Percentiles rank a stretch among this genome's conserved stretches.
phyloP scores from a whole-genome alignment of 371 early-diverging fungal species.

The Mucor circinelloides region DNA sequence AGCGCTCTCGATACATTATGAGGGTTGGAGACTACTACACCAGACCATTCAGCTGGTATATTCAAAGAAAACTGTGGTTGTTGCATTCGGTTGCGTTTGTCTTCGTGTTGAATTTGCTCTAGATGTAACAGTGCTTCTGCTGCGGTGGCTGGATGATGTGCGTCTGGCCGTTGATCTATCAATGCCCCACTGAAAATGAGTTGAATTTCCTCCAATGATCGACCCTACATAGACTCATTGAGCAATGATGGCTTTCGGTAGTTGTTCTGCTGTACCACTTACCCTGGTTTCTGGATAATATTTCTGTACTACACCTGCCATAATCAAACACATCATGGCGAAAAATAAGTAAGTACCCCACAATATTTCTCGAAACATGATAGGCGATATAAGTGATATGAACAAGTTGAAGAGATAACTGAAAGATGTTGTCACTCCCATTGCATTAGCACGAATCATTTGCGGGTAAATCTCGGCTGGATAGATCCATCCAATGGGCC shows the following conservation, averaged over 20 bases:
- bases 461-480: conserved; percentile 64
- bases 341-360: conserved; percentile 70
- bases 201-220: conserved; percentile 51
- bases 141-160: conserved; percentile 54
- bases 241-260: neutral
- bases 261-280: conserved; percentile 17
- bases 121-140: conserved; percentile 41
- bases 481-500: conserved; percentile 90
- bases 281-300: conserved; percentile 78
- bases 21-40: conserved; percentile 12
- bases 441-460: conserved; percentile 76
- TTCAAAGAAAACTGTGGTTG: neutral
- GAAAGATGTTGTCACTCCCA: conserved; percentile 80
- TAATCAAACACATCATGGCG: conserved; percentile 56
- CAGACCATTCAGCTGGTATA: conserved; percentile 14
- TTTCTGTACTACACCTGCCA: conserved; percentile 61
- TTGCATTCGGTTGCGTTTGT: conserved; percentile 15
- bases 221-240: conserved; percentile 11
- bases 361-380: conserved; percentile 55
- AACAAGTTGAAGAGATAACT: conserved; percentile 83
- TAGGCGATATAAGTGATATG: conserved; percentile 62
- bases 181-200: conserved; percentile 52
- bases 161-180: conserved; percentile 44
- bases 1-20: conserved; percentile 14
- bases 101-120: conserved; percentile 27